Evolutionary conservation across 352 stramenopile genomes (phyloP).

Genomic region (Phytopythium chamaehyphon): DNA sequence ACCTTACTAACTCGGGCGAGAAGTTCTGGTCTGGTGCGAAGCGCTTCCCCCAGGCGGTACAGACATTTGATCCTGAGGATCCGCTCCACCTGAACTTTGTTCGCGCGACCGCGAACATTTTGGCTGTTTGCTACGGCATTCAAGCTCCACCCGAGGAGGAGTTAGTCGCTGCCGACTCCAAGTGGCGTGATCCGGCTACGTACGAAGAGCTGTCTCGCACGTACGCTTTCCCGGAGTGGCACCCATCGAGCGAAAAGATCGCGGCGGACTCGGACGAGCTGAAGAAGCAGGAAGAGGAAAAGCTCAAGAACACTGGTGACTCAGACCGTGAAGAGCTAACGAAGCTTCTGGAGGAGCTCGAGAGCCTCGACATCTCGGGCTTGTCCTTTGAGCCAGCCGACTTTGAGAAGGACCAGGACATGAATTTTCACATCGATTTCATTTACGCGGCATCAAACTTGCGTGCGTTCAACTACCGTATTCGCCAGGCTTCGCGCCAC

Average conservation of each 20-base stretch:
- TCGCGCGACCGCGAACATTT: conserved; percentile 70
- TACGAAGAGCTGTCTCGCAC: conserved; percentile 45
- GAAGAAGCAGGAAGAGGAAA: conserved; percentile 62
- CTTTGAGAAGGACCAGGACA: conserved; percentile 98
- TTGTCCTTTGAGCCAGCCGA: conserved; percentile 76
- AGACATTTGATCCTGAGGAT: conserved; percentile 58
- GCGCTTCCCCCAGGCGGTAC: conserved; percentile 69
- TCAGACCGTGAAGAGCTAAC: conserved; percentile 67
- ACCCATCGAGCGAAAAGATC: conserved; percentile 77
- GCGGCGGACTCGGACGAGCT: conserved; percentile 66
- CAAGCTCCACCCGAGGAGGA: conserved; percentile 62
- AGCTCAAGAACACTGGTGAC: conserved; percentile 56
- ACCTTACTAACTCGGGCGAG: conserved; percentile 77
- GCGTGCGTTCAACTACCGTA: conserved; percentile 88
- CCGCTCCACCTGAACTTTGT: conserved; percentile 78
- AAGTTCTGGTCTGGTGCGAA: conserved; percentile 86
- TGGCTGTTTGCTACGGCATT: conserved; percentile 76
- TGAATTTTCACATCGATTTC: conserved; percentile 96
- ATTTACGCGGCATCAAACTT: conserved; percentile 98
- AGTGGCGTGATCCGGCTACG: conserved; percentile 62
- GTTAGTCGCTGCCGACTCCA: conserved; percentile 80
- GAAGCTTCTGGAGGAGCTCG: conserved; percentile 62
- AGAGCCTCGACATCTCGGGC: conserved; percentile 45
- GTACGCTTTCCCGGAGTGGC: conserved; percentile 50
- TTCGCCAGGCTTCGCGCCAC: conserved; percentile 75